phyloP scores from a whole-genome alignment of 2,329 filamentous ascomycete species.

The Botrytis galanthina region DNA sequence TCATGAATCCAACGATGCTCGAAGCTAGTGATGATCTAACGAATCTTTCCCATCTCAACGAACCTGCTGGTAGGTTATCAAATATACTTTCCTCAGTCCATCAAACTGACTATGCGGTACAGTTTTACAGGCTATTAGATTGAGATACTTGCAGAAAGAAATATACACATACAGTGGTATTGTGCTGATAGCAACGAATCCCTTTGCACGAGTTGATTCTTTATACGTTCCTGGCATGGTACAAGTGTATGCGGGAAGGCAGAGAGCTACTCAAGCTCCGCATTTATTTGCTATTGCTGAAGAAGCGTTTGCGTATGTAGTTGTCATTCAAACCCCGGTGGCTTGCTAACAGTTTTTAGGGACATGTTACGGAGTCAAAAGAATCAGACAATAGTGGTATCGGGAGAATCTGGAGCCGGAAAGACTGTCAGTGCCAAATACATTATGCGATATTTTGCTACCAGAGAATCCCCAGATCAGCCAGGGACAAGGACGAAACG shows the following conservation, averaged over 20 bases:
- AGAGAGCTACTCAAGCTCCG: constrained; percentile 92
- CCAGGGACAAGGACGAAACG: constrained; percentile 73
- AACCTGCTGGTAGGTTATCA: constrained; percentile 75
- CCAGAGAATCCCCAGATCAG: constrained; percentile 88
- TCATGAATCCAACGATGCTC: constrained; percentile 98
- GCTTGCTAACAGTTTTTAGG: constrained; percentile 51
- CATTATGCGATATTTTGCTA: constrained; percentile 99
- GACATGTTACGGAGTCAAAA: constrained; percentile 96
- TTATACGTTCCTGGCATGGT: constrained; percentile 99
- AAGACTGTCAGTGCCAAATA: constrained; percentile 99
- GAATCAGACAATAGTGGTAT: constrained; percentile 99
- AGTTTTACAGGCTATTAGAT: constrained; percentile 96
- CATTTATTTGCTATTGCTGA: constrained; percentile 99
- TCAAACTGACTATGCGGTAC: constrained; percentile 31
- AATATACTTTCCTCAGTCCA: neutral
- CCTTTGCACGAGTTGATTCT: constrained; percentile 94
- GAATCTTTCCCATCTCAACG: constrained; percentile 95
- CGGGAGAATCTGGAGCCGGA: constrained; percentile 95
- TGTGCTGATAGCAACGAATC: constrained; percentile 96
- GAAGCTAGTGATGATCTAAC: constrained; percentile 98
- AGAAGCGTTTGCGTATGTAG: constrained; percentile 87
- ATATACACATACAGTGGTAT: constrained; percentile 99
- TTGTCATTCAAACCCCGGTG: constrained; percentile 12
- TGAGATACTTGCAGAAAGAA: constrained; percentile 96
- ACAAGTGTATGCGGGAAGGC: constrained; percentile 97